phyloP scores from a whole-genome alignment of 2,329 filamentous ascomycete species.

The Fusarium xylarioides region DNA sequence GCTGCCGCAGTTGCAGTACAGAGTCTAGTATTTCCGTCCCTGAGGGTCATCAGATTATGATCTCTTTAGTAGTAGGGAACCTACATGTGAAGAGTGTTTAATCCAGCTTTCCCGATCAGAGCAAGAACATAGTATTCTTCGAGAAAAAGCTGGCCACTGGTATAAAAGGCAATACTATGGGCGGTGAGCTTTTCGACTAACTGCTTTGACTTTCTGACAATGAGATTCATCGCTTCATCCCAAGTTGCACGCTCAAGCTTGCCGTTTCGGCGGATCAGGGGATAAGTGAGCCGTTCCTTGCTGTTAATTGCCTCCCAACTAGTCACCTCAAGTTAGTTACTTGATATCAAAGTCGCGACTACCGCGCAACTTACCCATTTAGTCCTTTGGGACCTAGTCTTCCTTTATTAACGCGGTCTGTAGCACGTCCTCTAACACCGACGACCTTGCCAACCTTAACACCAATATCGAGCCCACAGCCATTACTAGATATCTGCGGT shows the following conservation, averaged over 20 bases:
- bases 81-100: not conserved
- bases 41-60: accelerated
- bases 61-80: no score
- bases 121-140: not conserved
- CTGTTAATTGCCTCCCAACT: not conserved
- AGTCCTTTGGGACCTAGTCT: not conserved
- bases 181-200: not conserved
- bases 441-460: not conserved
- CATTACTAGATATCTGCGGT: not conserved
- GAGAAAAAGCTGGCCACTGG: not conserved
- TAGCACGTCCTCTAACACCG: not conserved
- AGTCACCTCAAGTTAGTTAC: no score
- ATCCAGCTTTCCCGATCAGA: not conserved
- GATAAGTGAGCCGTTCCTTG: not conserved
- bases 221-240: not conserved
- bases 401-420: not conserved
- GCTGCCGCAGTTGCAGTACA: not conserved
- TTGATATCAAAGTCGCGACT: no score
- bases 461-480: not conserved
- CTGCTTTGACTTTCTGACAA: not conserved
- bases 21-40: not conserved
- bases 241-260: not conserved
- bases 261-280: not conserved
- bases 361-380: not conserved
- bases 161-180: not conserved